Percentiles rank a stretch among this genome's conserved stretches.
These are phyloP conservation scores for Populus nigra DNA, from an alignment of 345 rosid genomes.

Conservation along the genomic window DNA sequence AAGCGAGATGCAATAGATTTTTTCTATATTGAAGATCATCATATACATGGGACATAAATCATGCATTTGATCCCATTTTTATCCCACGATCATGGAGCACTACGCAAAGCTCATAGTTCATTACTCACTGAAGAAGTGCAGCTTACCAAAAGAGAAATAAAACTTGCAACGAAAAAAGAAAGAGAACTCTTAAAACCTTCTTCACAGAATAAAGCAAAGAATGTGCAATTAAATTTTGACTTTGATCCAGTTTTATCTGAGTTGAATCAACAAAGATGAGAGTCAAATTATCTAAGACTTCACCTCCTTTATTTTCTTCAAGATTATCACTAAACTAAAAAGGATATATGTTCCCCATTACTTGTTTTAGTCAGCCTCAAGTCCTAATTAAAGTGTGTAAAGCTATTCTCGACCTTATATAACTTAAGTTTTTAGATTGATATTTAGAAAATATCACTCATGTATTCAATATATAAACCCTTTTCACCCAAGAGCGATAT, in stretches of 20 bases:
- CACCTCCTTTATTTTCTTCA: neutral
- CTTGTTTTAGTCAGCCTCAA: neutral
- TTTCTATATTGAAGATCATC: no score
- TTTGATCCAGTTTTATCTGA: no score
- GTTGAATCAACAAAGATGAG: neutral
- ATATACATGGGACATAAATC: neutral
- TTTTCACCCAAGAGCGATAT: neutral
- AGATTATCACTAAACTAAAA: neutral
- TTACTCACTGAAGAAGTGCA: neutral
- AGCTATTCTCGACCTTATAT: no score
- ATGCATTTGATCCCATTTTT: neutral
- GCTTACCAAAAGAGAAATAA: neutral
- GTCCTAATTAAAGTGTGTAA: neutral
- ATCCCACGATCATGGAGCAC: neutral
- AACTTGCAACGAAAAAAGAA: neutral
- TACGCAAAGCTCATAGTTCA: neutral
- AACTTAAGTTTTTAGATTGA: no score
- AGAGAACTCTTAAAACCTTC: neutral
- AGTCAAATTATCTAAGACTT: neutral
- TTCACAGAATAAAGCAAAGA: neutral
- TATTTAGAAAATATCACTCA: neutral
- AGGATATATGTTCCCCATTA: neutral
- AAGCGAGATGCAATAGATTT: no score
- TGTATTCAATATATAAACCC: neutral
- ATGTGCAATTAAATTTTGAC: neutral